Percentiles rank a stretch among this genome's conserved stretches.
These are phyloP conservation scores for Penicillium decumbens DNA, from an alignment of 2,329 filamentous ascomycete genomes.

Conservation along the genomic window DNA sequence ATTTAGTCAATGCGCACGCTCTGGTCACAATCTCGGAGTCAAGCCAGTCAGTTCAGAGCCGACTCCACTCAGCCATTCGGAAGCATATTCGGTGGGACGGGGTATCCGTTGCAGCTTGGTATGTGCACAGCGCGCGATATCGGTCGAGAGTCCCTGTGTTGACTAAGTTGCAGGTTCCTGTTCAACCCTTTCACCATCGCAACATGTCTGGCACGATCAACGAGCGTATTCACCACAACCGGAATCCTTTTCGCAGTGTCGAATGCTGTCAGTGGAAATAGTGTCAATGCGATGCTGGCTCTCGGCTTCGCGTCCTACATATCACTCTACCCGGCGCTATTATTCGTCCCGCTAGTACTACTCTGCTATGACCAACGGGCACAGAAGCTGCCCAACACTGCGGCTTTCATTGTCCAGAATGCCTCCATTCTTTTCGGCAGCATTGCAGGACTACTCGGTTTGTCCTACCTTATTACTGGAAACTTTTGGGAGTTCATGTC, in stretches of 20 bases:
- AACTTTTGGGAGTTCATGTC: conserved; percentile 81
- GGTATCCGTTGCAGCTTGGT: conserved; percentile 73
- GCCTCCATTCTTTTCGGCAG: conserved; percentile 52
- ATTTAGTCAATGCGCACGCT: conserved; percentile 76
- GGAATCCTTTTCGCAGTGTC: conserved; percentile 80
- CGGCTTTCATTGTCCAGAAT: conserved; percentile 54
- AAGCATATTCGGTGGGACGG: conserved; percentile 70
- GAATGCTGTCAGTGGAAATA: conserved; percentile 70
- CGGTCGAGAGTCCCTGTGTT: conserved; percentile 1
- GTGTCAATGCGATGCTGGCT: conserved; percentile 73
- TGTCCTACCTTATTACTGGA: conserved; percentile 69
- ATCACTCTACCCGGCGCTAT: conserved; percentile 82
- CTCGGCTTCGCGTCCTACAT: conserved; percentile 84
- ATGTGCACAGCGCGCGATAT: conserved; percentile 29
- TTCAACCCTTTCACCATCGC: conserved; percentile 94
- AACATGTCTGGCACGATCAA: conserved; percentile 84
- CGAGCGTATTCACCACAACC: conserved; percentile 80
- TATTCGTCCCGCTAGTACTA: conserved; percentile 76
- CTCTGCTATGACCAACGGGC: conserved; percentile 69
- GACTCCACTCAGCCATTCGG: conserved; percentile 71
- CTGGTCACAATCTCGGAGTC: conserved; percentile 76
- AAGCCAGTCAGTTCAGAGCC: conserved; percentile 69
- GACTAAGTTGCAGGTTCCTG: conserved; percentile 61
- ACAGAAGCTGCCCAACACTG: conserved; percentile 26
- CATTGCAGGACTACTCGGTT: conserved; percentile 59